Conservation (phyloP, 208 protist species). For the Vickermania ingenoplastis region DNA sequence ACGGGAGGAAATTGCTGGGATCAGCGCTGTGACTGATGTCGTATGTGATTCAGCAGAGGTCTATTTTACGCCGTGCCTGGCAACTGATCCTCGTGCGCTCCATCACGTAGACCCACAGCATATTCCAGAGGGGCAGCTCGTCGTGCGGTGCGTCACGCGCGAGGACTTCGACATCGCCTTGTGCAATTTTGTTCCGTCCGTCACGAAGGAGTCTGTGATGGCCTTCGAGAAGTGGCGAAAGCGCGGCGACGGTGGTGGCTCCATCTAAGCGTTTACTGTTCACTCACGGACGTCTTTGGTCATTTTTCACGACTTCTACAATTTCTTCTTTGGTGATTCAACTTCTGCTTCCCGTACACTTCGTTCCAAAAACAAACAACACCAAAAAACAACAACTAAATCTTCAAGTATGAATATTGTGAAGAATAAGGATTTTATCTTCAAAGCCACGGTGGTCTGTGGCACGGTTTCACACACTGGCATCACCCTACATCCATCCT, state of each 20-base stretch:
- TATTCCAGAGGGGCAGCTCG: conserved; percentile 9
- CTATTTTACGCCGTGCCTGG: conserved; percentile 20
- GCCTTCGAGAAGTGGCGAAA: conserved; percentile 39
- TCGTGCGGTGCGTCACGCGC: conserved; percentile 25
- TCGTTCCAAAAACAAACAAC: neutral
- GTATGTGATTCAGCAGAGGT: neutral
- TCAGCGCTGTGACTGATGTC: neutral
- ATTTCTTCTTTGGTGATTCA: too few relatives aligned
- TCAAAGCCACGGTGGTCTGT: too few relatives aligned
- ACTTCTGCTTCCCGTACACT: neutral
- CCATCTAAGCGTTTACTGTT: neutral
- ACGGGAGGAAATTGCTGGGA: neutral
- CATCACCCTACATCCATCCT: too few relatives aligned
- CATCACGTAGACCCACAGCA: neutral
- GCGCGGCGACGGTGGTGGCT: conserved; percentile 2
- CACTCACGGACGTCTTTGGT: too few relatives aligned
- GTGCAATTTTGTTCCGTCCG: conserved; percentile 27
- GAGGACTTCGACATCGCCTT: conserved; percentile 34
- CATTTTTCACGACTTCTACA: too few relatives aligned
- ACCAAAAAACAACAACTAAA: neutral
- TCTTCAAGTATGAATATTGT: too few relatives aligned
- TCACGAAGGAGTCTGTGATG: conserved; percentile 29
- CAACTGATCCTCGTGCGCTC: conserved; percentile 16
- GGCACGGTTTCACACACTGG: too few relatives aligned
- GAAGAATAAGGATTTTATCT: too few relatives aligned